Evolutionary conservation across 2,329 filamentous ascomycete species (phyloP), one percentile per base, ranked within the genome.

Genomic region (Mariannaea sp.): DNA sequence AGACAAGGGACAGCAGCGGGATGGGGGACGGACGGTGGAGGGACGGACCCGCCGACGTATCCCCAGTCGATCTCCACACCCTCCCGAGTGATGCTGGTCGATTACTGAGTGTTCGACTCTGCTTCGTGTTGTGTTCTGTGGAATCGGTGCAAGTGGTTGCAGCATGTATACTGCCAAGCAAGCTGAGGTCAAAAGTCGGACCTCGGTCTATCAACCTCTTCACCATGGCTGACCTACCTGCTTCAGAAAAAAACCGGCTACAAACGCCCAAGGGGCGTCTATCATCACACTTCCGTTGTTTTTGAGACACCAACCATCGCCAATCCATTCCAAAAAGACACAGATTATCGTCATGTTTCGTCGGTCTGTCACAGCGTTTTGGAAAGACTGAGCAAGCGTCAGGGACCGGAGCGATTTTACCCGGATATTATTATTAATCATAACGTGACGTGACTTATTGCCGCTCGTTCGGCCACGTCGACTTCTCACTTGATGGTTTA

Each of bases 51-150:
- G 48, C 48, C 47, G 53, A 52, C 22, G 27, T 19, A 45, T 41
- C 51, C 46, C 47, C 47, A 12, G 42, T 55, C 52, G 22, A 36
- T 22, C 47, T 51, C 52, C 52, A 55, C 52, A 55, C 47, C 47
- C 47, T 42, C 42, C 46, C 41, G 29, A 7, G n/a, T 40, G 45
- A 33, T 27, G n/a, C 39, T 39, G 49, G 38, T 44, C 32, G 30
- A 42, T 35, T 46, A 32, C 38, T 38, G 17, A 17, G 32, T 29
- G 33, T 39, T 53, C 30, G 30, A 42, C 32, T 22, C 39, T 30
- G 43, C 50, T 53, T 53, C 50, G 47, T 38, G 3, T 39, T 40
- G 32, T 44, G 26, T 30, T n/a, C 39, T 32, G 29, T 26, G 29
- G 17, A 26, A 35, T n/a, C n/a, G n/a, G n/a, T n/a, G n/a, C n/a